Conservation (phyloP, 768 basidiomycete species). For the Fomitopsis pulvina region DNA sequence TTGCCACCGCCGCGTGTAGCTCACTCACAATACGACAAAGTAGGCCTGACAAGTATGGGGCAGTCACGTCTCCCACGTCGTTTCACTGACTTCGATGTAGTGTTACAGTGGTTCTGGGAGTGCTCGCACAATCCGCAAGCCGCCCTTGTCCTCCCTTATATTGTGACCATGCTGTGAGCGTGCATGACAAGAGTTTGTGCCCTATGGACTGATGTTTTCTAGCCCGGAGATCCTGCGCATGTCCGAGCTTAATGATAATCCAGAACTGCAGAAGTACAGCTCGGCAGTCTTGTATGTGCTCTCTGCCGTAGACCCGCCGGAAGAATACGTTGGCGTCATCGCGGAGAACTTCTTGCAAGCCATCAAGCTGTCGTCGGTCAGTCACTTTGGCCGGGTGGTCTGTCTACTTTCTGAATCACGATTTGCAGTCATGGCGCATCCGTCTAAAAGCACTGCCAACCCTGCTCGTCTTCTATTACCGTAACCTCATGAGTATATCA, state of each 20-base stretch:
- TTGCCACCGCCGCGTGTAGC: conserved; percentile 82
- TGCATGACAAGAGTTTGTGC: too few species aligned
- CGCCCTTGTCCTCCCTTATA: conserved; percentile 69
- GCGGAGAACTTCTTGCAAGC: conserved; percentile 57
- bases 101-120: conserved; percentile 75
- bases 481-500: conserved; percentile 76
- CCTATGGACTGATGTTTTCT: conserved; percentile 9
- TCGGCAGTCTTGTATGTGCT: conserved; percentile 76
- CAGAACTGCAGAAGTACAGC: conserved; percentile 77
- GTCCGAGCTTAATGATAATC: conserved; percentile 83
- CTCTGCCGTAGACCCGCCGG: conserved; percentile 72
- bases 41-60: conserved; percentile 66
- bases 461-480: conserved; percentile 85
- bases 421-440: conserved; percentile 81
- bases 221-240: conserved; percentile 87
- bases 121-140: conserved; percentile 72
- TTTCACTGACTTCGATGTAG: conserved; percentile 27
- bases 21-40: conserved; percentile 87
- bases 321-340: conserved; percentile 55
- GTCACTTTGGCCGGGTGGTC: conserved; percentile 5
- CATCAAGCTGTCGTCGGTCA: conserved; percentile 71
- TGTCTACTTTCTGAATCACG: conserved; percentile 1
- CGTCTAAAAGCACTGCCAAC: conserved; percentile 84
- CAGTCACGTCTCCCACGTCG: conserved; percentile 16
- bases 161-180: conserved; percentile 68